Base-by-base conservation (phyloP, 2,329 filamentous ascomycete genomes). In the Colletotrichum liriopes region DNA sequence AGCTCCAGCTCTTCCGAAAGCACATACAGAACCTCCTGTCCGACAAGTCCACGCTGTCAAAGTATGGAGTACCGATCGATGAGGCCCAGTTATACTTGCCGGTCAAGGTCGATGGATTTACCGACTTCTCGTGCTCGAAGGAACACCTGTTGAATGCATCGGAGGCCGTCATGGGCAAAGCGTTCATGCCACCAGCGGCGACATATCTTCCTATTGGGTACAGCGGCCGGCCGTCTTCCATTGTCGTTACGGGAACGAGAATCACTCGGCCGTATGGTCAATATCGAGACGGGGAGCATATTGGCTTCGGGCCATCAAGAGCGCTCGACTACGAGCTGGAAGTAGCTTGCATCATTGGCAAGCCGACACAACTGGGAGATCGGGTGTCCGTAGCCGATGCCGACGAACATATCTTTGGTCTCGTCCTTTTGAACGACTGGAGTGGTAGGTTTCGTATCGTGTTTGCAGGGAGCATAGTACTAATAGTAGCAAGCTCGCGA, bases 341-440 rank as follows among this genome's bases (percentile, higher is more conserved):
- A 62, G 77, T 87, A 29, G 86, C 84, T 0, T 81, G 83, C 7
- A 77, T 87, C 2, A 79, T 87, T 9, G 84, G 85, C 2, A 85
- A 85, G 51, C 78, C 82, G 0, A 77, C 82, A 12, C 71, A 76
- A 0, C 74, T 82, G n/a, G 80, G 82, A 1, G 73, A 84, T 52
- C 77, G 79, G 0, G 72, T 88, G 0, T 75, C 78, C 0, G 79
- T 84, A 0, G 84, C 84, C 26, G 85, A 88, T 39, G 87, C 89
- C 0, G 84, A 88, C 8, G 84, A 89, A 0, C 88, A 92, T 74
- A 89, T 92, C 20, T 92, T 92, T 77, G 90, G 90, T 0, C 82
- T 91, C n/a, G 86, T 90, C 0, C 79, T 92, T 47, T 76, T 92
- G 16, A 92, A 92, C 73, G 90, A 92, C 73, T 92, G 90, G 90